These are phyloP conservation scores for Septoria linicola DNA, from an alignment of 2,329 filamentous ascomycete species.

Conservation along the genomic window DNA sequence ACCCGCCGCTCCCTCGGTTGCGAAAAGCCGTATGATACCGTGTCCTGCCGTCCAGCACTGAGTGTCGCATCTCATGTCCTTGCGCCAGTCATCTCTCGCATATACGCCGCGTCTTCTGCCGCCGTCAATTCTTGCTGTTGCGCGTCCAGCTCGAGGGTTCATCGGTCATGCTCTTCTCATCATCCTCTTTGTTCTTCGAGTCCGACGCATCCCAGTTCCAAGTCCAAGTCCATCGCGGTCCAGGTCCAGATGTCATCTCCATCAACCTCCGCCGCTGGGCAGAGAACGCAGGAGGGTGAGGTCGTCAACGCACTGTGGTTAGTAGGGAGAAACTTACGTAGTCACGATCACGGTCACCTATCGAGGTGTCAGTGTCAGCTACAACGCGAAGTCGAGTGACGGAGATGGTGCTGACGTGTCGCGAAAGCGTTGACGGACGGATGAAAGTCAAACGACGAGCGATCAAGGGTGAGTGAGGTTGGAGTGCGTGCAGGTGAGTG, in stretches of 20 bases:
- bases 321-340: conserved; percentile 20
- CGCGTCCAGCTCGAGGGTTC: conserved; percentile 13
- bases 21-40: conserved; percentile 23
- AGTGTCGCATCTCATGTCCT: conserved; percentile 19
- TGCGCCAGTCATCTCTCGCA: conserved; percentile 17
- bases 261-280: conserved; percentile 1
- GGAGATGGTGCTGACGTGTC: conserved; percentile 10
- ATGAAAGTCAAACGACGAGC: conserved; percentile 9
- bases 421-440: neutral
- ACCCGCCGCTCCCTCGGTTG: conserved; percentile 22
- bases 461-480: conserved; percentile 1
- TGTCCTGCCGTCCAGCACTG: conserved; percentile 22
- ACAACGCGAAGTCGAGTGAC: neutral
- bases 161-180: conserved; percentile 8
- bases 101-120: conserved; percentile 17
- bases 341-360: conserved; percentile 22
- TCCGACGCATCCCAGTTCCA: conserved; percentile 21
- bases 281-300: conserved; percentile 20
- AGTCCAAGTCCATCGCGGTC: conserved; percentile 23
- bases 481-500: neutral
- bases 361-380: conserved; percentile 5
- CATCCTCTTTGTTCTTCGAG: conserved; percentile 15
- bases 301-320: neutral
- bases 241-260: conserved; percentile 15
- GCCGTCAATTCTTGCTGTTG: conserved; percentile 9